A percentile compares a stretch with the other conserved stretches of the same genome.
Evolutionary conservation across 306 rosid species (phyloP).

Genomic region (cucumber (Cucumis sativus)): DNA sequence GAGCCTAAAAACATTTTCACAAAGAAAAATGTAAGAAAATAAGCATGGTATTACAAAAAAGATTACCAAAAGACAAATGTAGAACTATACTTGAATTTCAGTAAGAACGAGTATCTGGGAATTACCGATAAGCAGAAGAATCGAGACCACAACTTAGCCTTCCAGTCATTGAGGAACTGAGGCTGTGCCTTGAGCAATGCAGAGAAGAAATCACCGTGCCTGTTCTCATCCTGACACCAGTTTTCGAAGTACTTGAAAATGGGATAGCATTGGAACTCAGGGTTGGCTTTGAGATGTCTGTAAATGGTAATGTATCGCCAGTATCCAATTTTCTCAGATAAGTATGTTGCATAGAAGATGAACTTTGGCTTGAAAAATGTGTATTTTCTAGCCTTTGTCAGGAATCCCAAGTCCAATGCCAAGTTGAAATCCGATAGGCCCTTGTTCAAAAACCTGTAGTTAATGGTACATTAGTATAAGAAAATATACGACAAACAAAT

Average conservation of each 20-base stretch:
- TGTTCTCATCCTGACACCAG: slow-evolving; percentile 99
- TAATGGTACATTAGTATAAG: not conserved
- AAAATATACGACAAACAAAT: not conserved
- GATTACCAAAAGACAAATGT: not conserved
- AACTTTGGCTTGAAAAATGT: slow-evolving; percentile 97
- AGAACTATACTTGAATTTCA: not conserved
- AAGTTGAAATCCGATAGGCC: slow-evolving; percentile 93
- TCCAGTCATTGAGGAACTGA: slow-evolving; percentile 96
- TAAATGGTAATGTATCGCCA: slow-evolving; percentile 97
- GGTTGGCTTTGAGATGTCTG: slow-evolving; percentile 89
- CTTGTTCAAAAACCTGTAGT: slow-evolving; percentile 81
- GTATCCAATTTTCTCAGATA: slow-evolving; percentile 98
- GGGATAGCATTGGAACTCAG: slow-evolving; percentile 87
- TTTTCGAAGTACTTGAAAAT: slow-evolving; percentile 96
- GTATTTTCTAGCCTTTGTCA: slow-evolving; percentile 93
- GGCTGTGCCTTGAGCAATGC: slow-evolving; percentile 99
- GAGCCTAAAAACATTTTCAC: not conserved
- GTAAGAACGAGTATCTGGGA: not conserved
- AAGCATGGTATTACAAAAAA: not conserved
- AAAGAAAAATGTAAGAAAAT: not conserved
- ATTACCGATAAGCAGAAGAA: slow-evolving; percentile 96
- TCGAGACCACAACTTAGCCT: slow-evolving; percentile 92
- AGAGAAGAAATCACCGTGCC: slow-evolving; percentile 97
- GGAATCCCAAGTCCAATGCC: slow-evolving; percentile 98
- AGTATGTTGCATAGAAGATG: slow-evolving; percentile 92